Evolutionary conservation across 768 basidiomycete genomes (phyloP).

Genomic region (Lactarius evosmus): DNA sequence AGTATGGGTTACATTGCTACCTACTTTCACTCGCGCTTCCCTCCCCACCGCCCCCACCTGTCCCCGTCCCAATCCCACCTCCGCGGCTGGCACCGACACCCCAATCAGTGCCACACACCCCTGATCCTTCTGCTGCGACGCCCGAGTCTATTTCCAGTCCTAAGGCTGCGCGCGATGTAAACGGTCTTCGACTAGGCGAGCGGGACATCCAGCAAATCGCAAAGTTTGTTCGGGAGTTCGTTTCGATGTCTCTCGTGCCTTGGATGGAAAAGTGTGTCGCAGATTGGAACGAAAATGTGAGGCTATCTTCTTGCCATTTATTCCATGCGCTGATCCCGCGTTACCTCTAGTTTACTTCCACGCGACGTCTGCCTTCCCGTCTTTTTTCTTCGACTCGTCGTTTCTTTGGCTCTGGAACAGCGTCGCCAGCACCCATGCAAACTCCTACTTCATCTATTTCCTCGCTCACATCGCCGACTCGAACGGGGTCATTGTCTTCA

Average conservation of each 20-base stretch:
- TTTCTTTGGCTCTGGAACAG: conserved; percentile 59
- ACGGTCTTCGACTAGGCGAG: conserved; percentile 54
- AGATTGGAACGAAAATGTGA: conserved; percentile 89
- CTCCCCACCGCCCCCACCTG: conserved; percentile 58
- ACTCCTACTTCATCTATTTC: conserved; percentile 40
- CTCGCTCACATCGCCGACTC: conserved; percentile 31
- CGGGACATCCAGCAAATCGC: conserved; percentile 72
- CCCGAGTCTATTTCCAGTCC: conserved; percentile 34
- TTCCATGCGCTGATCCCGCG: not conserved
- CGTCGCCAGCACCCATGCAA: conserved; percentile 43
- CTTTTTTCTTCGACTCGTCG: conserved; percentile 85
- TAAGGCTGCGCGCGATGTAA: conserved; percentile 15
- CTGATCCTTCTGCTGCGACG: conserved; percentile 23
- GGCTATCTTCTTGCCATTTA: conserved; percentile 26
- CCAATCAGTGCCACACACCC: conserved; percentile 30
- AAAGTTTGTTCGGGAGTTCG: conserved; percentile 81
- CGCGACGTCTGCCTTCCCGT: conserved; percentile 74
- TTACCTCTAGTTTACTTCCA: conserved; percentile 58
- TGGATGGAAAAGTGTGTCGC: conserved; percentile 96
- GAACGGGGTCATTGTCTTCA: conserved; percentile 37
- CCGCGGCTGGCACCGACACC: conserved; percentile 61
- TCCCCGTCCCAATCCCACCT: conserved; percentile 61
- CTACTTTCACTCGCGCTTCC: conserved; percentile 63
- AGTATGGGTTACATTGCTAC: conserved; percentile 75
- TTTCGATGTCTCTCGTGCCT: conserved; percentile 84